These are phyloP conservation scores for Musa troglodytarum DNA, from an alignment of 176 grass and related monocot species.

Conservation along the genomic window DNA sequence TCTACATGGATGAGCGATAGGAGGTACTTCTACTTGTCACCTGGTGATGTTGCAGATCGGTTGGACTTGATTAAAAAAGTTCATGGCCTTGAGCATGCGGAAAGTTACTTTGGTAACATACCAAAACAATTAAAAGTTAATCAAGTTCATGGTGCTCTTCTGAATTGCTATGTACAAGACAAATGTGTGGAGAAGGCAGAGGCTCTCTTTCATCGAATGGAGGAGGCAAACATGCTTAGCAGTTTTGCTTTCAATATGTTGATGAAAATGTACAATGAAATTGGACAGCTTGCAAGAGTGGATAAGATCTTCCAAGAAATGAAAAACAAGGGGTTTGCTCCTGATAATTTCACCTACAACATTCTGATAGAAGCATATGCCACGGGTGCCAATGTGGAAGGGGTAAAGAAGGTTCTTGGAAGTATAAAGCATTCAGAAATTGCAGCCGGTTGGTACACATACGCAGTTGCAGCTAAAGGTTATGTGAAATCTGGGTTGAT, in stretches of 20 bases:
- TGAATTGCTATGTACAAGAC: conserved; percentile 41
- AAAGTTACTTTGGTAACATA: conserved; percentile 39
- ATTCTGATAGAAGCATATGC: conserved; percentile 18
- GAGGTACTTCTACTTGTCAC: conserved; percentile 27
- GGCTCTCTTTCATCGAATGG: conserved; percentile 36
- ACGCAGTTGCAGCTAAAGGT: conserved; percentile 19
- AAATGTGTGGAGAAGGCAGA: conserved; percentile 36
- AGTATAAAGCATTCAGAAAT: conserved; percentile 1
- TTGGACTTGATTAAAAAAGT: conserved; percentile 45
- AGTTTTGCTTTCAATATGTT: conserved; percentile 32
- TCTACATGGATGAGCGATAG: conserved; percentile 57
- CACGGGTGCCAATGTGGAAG: conserved; percentile 25
- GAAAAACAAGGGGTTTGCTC: conserved; percentile 25
- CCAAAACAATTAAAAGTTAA: conserved; percentile 26
- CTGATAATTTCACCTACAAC: conserved; percentile 30
- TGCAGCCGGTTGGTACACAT: conserved; percentile 23
- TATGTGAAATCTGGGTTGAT: conserved; percentile 31
- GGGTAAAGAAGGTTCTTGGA: conserved; percentile 24
- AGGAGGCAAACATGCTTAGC: conserved; percentile 15
- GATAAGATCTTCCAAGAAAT: conserved; percentile 25
- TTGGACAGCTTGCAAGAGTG: conserved; percentile 29
- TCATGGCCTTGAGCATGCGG: conserved; percentile 33
- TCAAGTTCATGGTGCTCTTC: conserved; percentile 49
- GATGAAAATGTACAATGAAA: conserved; percentile 37
- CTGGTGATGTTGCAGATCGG: conserved; percentile 39